A percentile compares a stretch with the other conserved stretches of the same genome.
Evolutionary conservation across 2,329 filamentous ascomycete genomes (phyloP).

Genomic region (Penicillium hesseltinei): DNA sequence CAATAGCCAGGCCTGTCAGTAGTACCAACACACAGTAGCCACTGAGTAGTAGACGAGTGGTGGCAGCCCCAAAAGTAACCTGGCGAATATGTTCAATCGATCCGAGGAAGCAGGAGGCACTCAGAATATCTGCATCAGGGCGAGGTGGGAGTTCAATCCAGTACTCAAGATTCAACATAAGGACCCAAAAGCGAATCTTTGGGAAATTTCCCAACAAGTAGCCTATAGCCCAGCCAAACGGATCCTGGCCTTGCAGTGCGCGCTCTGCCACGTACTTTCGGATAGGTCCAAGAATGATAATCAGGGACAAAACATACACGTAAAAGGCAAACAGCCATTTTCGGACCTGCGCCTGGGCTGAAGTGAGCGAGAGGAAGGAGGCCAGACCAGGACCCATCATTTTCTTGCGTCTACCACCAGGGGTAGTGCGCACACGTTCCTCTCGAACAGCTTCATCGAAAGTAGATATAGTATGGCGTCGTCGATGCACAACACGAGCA

Average conservation of each 20-base stretch:
- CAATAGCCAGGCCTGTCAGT: slow-evolving; percentile 66
- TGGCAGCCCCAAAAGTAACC: slow-evolving; percentile 68
- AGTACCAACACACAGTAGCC: slow-evolving; percentile 73
- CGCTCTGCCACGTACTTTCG: slow-evolving; percentile 65
- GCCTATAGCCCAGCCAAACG: slow-evolving; percentile 86
- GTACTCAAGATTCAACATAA: slow-evolving; percentile 64
- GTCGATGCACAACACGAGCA: slow-evolving; percentile 15
- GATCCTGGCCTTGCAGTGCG: slow-evolving; percentile 71
- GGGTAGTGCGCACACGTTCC: slow-evolving; percentile 47
- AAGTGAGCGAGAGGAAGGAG: slow-evolving; percentile 76
- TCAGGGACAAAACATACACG: slow-evolving; percentile 67
- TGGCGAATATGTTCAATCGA: slow-evolving; percentile 67
- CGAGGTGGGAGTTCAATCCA: slow-evolving; percentile 71
- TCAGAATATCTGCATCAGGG: slow-evolving; percentile 30
- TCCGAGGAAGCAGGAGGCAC: slow-evolving; percentile 51
- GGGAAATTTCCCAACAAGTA: slow-evolving; percentile 82
- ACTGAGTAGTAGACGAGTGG: slow-evolving; percentile 73
- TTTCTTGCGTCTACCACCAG: slow-evolving; percentile 65
- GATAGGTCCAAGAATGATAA: slow-evolving; percentile 68
- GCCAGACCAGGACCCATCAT: slow-evolving; percentile 63
- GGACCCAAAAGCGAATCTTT: slow-evolving; percentile 68
- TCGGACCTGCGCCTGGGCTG: slow-evolving; percentile 69
- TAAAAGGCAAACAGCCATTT: slow-evolving; percentile 84
- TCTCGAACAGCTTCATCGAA: slow-evolving; percentile 33
- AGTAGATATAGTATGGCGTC: slow-evolving; percentile 56